A percentile compares a stretch with the other conserved stretches of the same genome.
Evolutionary conservation across 2,329 filamentous ascomycete species (phyloP).

Genomic region (Botrytis paeoniae): DNA sequence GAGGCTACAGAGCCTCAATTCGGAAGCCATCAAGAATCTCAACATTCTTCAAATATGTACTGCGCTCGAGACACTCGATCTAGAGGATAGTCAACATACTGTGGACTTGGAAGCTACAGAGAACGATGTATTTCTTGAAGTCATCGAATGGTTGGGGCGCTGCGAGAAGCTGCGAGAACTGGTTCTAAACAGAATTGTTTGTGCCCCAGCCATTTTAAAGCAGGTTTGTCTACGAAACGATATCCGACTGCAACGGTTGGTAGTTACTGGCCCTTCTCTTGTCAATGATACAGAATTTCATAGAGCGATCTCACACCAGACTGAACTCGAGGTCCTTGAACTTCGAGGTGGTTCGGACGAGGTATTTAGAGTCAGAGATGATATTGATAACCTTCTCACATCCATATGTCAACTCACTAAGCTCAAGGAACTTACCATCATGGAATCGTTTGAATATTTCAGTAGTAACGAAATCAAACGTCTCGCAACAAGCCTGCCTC

Average conservation of each 20-base stretch:
- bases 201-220: constrained; percentile 51
- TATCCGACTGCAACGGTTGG: constrained; percentile 47
- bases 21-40: constrained; percentile 48
- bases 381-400: constrained; percentile 48
- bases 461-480: constrained; percentile 47
- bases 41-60: constrained; percentile 49
- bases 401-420: constrained; percentile 51
- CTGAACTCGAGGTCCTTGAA: constrained; percentile 45
- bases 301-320: constrained; percentile 49
- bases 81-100: constrained; percentile 44
- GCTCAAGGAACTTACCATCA: constrained; percentile 52
- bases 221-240: constrained; percentile 47
- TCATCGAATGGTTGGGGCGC: constrained; percentile 53
- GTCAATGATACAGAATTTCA: constrained; percentile 53
- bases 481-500: constrained; percentile 42
- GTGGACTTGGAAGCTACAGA: constrained; percentile 50
- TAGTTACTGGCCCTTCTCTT: constrained; percentile 48
- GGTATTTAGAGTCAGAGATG: constrained; percentile 42
- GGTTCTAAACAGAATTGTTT: constrained; percentile 49
- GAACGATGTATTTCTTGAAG: constrained; percentile 50
- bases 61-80: constrained; percentile 46
- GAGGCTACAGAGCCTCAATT: constrained; percentile 47
- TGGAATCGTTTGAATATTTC: constrained; percentile 51
- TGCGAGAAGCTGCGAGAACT: constrained; percentile 52
- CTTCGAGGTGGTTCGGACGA: constrained; percentile 48